These are phyloP conservation scores for Macrolepiota fuliginosa DNA, from an alignment of 768 basidiomycete genomes.

Conservation along the genomic window DNA sequence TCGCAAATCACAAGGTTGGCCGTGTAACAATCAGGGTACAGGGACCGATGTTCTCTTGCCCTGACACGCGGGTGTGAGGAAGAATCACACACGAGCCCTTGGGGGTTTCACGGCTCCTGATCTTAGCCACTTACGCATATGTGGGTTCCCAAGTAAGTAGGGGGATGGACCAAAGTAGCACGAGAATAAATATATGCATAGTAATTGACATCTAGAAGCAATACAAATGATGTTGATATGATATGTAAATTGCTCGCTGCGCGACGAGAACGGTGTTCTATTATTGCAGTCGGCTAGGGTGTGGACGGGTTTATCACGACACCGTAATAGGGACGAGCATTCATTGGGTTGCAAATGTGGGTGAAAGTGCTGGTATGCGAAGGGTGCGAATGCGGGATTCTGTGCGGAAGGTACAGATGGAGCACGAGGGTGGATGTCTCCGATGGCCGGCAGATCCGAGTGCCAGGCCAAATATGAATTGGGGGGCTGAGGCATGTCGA, in stretches of 20 bases:
- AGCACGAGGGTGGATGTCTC: background rate
- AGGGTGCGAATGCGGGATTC: constrained; percentile 1
- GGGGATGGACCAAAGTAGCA: constrained; percentile 10
- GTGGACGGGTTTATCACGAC: constrained; percentile 5
- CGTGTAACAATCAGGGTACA: constrained; percentile 1
- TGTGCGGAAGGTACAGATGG: background rate
- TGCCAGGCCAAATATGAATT: background rate
- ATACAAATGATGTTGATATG: constrained; percentile 13
- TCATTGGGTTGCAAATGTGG: background rate
- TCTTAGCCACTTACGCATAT: background rate
- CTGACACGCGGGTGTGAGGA: background rate
- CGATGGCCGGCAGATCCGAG: background rate
- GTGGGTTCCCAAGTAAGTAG: constrained; percentile 7
- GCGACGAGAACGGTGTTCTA: constrained; percentile 14
- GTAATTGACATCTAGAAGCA: constrained; percentile 11
- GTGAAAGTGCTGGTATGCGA: background rate
- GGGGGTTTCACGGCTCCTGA: background rate
- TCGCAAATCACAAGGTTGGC: background rate
- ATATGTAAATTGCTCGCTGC: constrained; percentile 11
- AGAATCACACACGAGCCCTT: constrained; percentile 1
- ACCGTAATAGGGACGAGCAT: background rate
- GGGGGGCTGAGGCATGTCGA: constrained; percentile 1
- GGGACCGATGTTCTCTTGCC: background rate
- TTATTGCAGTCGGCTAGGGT: constrained; percentile 9
- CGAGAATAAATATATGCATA: constrained; percentile 12